Evolutionary conservation across 2,329 filamentous ascomycete genomes (phyloP).

Genomic region (Cladobotryum mycophilum): DNA sequence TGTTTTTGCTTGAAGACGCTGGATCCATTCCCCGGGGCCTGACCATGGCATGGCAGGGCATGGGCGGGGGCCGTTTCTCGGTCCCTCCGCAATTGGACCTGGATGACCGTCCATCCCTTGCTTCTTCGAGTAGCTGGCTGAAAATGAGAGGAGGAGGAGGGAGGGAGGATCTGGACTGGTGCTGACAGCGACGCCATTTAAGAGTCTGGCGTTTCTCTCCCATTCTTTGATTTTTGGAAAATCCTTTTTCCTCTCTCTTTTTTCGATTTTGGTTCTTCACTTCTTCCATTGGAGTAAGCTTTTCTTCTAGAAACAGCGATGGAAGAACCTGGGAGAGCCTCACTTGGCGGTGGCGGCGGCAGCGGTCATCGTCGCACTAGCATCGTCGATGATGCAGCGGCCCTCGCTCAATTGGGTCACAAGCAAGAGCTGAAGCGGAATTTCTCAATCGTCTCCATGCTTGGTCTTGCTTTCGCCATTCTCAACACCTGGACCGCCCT

Average conservation of each 20-base stretch:
- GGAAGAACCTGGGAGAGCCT: conserved; percentile 8
- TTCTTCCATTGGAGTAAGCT: too few relatives aligned
- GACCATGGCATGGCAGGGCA: background rate
- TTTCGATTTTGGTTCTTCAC: background rate
- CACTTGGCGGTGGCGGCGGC: conserved; percentile 1
- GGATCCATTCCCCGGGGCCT: too few relatives aligned
- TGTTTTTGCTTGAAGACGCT: too few relatives aligned
- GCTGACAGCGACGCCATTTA: too few relatives aligned
- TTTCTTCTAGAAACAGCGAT: conserved; percentile 3
- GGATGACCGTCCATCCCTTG: background rate
- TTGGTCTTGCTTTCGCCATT: conserved; percentile 43
- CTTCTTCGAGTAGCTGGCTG: background rate
- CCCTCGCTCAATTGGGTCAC: conserved; percentile 40
- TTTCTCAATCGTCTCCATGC: conserved; percentile 43
- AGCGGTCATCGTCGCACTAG: background rate
- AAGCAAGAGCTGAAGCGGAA: conserved; percentile 45
- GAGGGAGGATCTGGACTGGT: too few relatives aligned
- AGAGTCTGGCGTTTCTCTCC: background rate
- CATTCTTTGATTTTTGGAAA: background rate
- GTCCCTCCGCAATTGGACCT: background rate
- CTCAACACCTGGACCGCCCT: conserved; percentile 47
- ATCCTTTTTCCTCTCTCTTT: background rate
- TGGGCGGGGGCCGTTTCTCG: background rate
- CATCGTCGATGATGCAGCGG: conserved; percentile 28
- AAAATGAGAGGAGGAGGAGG: too few relatives aligned